A percentile compares a stretch with the other conserved stretches of the same genome.
Conservation (phyloP, 371 early-diverging fungal species). For the Chytridium lagenaria region DNA sequence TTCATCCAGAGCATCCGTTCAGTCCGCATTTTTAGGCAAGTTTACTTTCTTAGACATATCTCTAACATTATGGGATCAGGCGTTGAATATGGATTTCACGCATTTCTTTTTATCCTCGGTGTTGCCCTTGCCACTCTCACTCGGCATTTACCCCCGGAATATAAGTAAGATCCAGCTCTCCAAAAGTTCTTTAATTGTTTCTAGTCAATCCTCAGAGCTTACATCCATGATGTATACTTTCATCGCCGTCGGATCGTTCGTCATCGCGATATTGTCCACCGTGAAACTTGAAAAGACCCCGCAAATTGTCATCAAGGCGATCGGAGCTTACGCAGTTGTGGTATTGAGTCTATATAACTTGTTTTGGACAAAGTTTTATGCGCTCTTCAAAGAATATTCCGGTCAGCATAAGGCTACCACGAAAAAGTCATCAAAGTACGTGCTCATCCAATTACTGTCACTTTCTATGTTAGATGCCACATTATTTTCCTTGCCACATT, state of each 20-base stretch:
- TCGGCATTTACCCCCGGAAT: neutral
- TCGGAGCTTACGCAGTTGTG: neutral
- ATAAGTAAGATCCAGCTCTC: neutral
- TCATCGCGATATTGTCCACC: neutral
- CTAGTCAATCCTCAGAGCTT: neutral
- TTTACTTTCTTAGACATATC: neutral
- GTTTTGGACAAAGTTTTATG: neutral
- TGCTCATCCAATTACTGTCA: too few species aligned
- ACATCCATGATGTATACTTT: neutral
- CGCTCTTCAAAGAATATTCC: neutral
- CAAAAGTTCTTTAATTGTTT: neutral
- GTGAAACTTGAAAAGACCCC: neutral
- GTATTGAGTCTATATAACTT: neutral
- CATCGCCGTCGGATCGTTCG: neutral
- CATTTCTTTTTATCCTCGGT: neutral
- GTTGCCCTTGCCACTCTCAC: neutral
- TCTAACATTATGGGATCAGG: neutral
- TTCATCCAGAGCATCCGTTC: neutral
- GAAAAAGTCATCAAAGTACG: neutral
- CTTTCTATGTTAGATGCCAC: too few species aligned
- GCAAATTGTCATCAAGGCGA: constrained; percentile 13
- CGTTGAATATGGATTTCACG: constrained; percentile 3
- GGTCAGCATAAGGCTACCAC: too few species aligned
- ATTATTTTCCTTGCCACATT: too few species aligned
- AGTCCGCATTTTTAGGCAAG: neutral